A percentile compares a stretch with the other conserved stretches of the same genome.
Conservation (phyloP, 2,329 filamentous ascomycete genomes). For the Massarina eburnea region DNA sequence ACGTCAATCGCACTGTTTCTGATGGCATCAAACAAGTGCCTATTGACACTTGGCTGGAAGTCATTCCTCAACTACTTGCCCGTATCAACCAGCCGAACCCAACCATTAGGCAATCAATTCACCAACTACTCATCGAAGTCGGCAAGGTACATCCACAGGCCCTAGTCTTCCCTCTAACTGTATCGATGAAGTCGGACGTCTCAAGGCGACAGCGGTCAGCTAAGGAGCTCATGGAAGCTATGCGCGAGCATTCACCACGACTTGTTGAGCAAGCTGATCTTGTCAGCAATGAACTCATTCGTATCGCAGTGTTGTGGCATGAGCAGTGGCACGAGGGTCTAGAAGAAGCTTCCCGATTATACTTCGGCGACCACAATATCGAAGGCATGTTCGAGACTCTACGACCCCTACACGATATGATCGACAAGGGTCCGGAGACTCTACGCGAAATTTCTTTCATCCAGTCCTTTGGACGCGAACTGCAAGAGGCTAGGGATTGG, state of each 20-base stretch:
- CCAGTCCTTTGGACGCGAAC: slow-evolving; percentile 92
- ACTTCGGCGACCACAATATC: slow-evolving; percentile 97
- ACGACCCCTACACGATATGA: slow-evolving; percentile 84
- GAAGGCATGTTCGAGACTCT: slow-evolving; percentile 95
- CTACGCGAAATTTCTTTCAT: slow-evolving; percentile 95
- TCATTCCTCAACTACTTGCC: slow-evolving; percentile 95
- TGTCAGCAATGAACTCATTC: slow-evolving; percentile 94
- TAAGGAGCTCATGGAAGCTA: slow-evolving; percentile 93
- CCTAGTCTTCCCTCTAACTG: slow-evolving; percentile 93
- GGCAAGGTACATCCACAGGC: slow-evolving; percentile 94
- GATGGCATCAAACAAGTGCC: slow-evolving; percentile 91
- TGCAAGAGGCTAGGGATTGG: slow-evolving; percentile 94
- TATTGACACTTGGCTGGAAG: slow-evolving; percentile 97
- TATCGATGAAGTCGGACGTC: slow-evolving; percentile 95
- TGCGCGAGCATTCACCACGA: slow-evolving; percentile 90
- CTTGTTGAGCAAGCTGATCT: slow-evolving; percentile 94
- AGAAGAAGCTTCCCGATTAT: slow-evolving; percentile 92
- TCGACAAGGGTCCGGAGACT: slow-evolving; percentile 89
- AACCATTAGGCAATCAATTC: slow-evolving; percentile 84
- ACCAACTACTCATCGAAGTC: slow-evolving; percentile 88
- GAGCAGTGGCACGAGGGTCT: slow-evolving; percentile 98
- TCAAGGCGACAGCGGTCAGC: slow-evolving; percentile 84
- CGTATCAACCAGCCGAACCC: slow-evolving; percentile 95
- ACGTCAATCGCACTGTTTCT: slow-evolving; percentile 85
- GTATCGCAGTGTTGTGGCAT: slow-evolving; percentile 96